These are phyloP conservation scores for Aspergillus wentii DNA, from an alignment of 495 filamentous ascomycete species.

Conservation along the genomic window DNA sequence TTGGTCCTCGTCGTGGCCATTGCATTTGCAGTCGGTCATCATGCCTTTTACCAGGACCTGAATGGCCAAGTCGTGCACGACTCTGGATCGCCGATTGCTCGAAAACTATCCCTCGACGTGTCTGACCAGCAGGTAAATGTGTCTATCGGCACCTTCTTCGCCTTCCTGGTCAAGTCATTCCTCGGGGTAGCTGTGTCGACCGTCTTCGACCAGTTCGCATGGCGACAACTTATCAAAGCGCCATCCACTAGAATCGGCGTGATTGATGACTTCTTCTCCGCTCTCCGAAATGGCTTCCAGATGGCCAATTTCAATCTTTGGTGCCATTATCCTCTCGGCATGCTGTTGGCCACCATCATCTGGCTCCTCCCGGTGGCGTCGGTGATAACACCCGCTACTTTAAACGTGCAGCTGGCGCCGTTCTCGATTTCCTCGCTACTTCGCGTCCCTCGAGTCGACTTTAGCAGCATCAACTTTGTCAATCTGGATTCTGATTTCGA, in stretches of 20 bases:
- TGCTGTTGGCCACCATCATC: background rate
- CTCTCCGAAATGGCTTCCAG: background rate
- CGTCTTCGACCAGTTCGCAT: slow-evolving; percentile 4
- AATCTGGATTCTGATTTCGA: too few species aligned
- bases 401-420: background rate
- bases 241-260: background rate
- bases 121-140: slow-evolving; percentile 6
- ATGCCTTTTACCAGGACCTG: slow-evolving; percentile 2
- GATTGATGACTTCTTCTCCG: slow-evolving; percentile 1
- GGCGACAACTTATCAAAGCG: background rate
- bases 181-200: slow-evolving; percentile 2
- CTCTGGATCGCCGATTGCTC: background rate
- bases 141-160: slow-evolving; percentile 4
- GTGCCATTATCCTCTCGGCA: background rate
- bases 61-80: background rate
- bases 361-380: slow-evolving; percentile 1
- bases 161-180: slow-evolving; percentile 2
- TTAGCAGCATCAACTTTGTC: background rate
- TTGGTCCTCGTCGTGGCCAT: background rate
- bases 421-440: background rate
- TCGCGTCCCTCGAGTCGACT: background rate
- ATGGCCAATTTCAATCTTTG: background rate
- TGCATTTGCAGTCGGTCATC: slow-evolving; percentile 3
- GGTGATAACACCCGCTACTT: slow-evolving; percentile 1
- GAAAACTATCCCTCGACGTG: background rate